Base-by-base conservation (phyloP, 345 rosid species). In the Eucalyptus marginata region DNA sequence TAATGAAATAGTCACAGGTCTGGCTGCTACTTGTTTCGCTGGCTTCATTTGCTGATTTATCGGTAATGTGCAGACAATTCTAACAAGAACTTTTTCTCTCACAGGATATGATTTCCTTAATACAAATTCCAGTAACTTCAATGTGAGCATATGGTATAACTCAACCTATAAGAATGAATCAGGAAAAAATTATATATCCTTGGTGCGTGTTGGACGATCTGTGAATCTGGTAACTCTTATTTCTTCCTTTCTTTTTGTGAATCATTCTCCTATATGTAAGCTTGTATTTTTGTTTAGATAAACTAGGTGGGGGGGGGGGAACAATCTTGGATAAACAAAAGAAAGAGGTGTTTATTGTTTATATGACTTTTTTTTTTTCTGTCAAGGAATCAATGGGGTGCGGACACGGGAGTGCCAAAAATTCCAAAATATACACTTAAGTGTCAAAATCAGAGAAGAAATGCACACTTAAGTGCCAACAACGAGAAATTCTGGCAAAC, bases 1-100 rank as follows among this genome's bases (percentile, higher is more conserved):
- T 85, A 95, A 97, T 86, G 99, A 95, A 94, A 92, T 96, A 49
- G 93, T 92, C 89, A 95, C 95, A 95, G 99, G 99, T 98, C 88
- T 59, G 89, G 90, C 86, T 89, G 64, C 88, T 90, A 86, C 44
- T 50, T 36, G 36, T 87, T 89, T 66, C 29, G 49, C 18, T 22
- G 79, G 80, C 59, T 49, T 66, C 89, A 46, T 46, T n/a, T 90
- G 13, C 87, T 66, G 29, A 87, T 68, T 71, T 86, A 43, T 87
- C 76, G 52, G 51, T n/a, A 40, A 43, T 11, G 5, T 62, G 20
- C 10, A 13, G 43, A 89, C 89, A 84, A 86, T 86, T 25, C 87
- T 86, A 86, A 47, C 16, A 29, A 58, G 10, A 31, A 33, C 3
- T 49, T 49, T 40, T 17, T 56, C 46, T n/a, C 10, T 56, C 17